Conservation (phyloP, 306 rosid genomes). For the Acacia acuminata region DNA sequence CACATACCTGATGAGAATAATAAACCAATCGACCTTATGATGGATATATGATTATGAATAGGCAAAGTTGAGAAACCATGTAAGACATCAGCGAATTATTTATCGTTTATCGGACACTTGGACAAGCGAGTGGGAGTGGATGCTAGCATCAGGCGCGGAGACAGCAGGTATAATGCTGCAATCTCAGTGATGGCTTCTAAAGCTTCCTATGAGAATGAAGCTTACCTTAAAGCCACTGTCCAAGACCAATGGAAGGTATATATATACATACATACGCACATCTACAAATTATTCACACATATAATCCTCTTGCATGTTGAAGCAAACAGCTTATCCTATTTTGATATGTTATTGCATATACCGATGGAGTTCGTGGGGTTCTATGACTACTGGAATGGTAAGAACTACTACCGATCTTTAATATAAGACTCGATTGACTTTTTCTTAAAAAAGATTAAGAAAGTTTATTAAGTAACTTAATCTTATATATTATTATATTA, state of each 20-base stretch:
- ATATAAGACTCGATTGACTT: too few relatives aligned
- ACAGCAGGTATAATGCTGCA: slow-evolving; percentile 41
- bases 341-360: background rate
- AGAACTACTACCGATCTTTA: background rate
- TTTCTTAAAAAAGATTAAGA: too few relatives aligned
- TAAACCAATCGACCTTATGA: background rate
- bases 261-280: background rate
- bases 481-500: too few relatives aligned
- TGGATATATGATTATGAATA: background rate
- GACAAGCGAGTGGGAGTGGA: slow-evolving; percentile 51
- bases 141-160: slow-evolving; percentile 44
- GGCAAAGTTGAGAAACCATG: slow-evolving; percentile 51
- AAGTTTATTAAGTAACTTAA: too few relatives aligned
- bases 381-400: slow-evolving; percentile 80
- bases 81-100: slow-evolving; percentile 35
- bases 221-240: slow-evolving; percentile 43
- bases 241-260: slow-evolving; percentile 59
- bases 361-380: slow-evolving; percentile 73
- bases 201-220: slow-evolving; percentile 58
- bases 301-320: background rate
- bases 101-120: slow-evolving; percentile 59
- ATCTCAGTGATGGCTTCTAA: slow-evolving; percentile 73
- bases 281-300: background rate
- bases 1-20: background rate
- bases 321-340: background rate